A percentile compares a stretch with the other conserved stretches of the same genome.
Conservation (phyloP, 306 rosid genomes). For the Cucumis melo region DNA sequence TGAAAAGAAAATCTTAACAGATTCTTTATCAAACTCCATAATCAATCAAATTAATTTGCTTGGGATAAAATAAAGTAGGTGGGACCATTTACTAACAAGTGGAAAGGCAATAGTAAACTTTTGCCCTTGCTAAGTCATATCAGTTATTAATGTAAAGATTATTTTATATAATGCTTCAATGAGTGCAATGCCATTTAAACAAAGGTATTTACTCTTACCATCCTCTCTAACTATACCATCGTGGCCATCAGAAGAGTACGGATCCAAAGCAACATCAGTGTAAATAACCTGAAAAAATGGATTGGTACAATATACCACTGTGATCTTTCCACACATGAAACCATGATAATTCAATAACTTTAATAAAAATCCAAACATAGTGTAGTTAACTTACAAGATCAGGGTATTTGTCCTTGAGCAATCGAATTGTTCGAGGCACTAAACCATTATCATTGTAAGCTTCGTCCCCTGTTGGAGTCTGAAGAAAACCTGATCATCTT, state of each 20-base stretch:
- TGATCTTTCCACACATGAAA: slow-evolving; percentile 7
- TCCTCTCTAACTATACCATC: slow-evolving; percentile 97
- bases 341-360: neutral
- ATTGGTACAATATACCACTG: neutral
- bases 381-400: slow-evolving; percentile 62
- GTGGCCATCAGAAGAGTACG: slow-evolving; percentile 94
- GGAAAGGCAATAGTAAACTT: neutral
- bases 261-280: slow-evolving; percentile 96
- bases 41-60: too few species aligned
- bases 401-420: slow-evolving; percentile 87
- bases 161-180: neutral
- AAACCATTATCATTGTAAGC: slow-evolving; percentile 82
- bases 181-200: neutral
- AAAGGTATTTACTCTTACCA: slow-evolving; percentile 34
- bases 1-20: too few species aligned
- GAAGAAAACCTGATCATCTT: slow-evolving; percentile 14
- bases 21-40: too few species aligned
- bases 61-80: too few species aligned
- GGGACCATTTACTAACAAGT: too few species aligned
- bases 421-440: slow-evolving; percentile 74
- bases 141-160: neutral
- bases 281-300: slow-evolving; percentile 51
- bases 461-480: slow-evolving; percentile 81
- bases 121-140: neutral
- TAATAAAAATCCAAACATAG: neutral